A percentile compares a stretch with the other conserved stretches of the same genome.
phyloP scores from a whole-genome alignment of 495 filamentous ascomycete genomes.

The Tuber melanosporum region DNA sequence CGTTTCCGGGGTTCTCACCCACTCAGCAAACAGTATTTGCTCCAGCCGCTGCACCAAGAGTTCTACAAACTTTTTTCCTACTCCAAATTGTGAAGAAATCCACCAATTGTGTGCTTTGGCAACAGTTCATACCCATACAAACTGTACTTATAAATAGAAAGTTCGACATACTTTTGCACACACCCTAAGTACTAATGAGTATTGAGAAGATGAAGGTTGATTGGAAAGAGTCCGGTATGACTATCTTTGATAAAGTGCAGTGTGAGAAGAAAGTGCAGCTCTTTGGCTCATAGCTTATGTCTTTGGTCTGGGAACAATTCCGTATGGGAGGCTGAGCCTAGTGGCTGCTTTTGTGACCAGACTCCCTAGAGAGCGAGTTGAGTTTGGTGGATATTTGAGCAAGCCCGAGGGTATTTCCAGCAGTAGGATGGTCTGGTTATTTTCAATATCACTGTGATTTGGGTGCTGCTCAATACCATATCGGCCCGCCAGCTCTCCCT shows the following conservation, averaged over 20 bases:
- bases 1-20: too few species aligned
- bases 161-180: too few species aligned
- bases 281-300: background rate
- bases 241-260: background rate
- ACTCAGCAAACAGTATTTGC: too few species aligned
- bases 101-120: too few species aligned
- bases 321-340: background rate
- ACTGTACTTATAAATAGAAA: too few species aligned
- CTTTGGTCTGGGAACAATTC: background rate
- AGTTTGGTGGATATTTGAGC: background rate
- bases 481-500: background rate
- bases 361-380: background rate
- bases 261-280: background rate
- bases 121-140: too few species aligned
- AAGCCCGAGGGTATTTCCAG: background rate
- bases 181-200: background rate
- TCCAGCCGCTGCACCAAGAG: too few species aligned
- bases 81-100: too few species aligned
- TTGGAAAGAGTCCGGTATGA: background rate
- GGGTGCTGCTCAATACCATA: background rate
- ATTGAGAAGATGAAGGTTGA: background rate
- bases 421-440: background rate
- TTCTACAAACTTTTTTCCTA: too few species aligned
- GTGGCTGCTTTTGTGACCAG: background rate
- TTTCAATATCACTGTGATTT: background rate